Percentiles rank a stretch among this genome's conserved stretches.
phyloP scores from a whole-genome alignment of 2,329 filamentous ascomycete genomes.

The Fusarium abutilonis region DNA sequence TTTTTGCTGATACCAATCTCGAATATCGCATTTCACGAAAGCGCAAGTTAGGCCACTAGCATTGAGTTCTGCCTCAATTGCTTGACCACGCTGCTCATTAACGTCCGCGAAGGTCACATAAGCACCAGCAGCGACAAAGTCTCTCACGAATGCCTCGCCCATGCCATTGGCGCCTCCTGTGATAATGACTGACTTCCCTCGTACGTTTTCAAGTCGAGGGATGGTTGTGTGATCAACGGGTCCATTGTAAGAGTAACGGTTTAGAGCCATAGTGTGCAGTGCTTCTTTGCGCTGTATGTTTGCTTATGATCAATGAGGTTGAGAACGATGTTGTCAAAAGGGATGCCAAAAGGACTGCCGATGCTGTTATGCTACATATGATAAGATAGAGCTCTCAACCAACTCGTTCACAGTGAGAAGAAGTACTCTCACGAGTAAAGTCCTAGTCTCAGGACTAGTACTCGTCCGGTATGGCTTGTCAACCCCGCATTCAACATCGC shows the following conservation, averaged over 20 bases:
- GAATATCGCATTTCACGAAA: slow-evolving; percentile 56
- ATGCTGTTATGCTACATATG: too few relatives aligned
- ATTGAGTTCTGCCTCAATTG: slow-evolving; percentile 49
- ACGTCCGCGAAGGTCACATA: slow-evolving; percentile 56
- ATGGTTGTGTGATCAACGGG: slow-evolving; percentile 32
- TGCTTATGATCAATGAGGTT: neutral
- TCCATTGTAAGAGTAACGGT: slow-evolving; percentile 35
- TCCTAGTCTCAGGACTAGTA: too few relatives aligned
- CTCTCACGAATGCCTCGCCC: slow-evolving; percentile 50
- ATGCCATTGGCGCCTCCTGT: slow-evolving; percentile 59
- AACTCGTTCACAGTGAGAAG: too few relatives aligned
- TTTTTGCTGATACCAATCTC: slow-evolving; percentile 56
- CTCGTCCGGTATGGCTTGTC: neutral
- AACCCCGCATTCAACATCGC: slow-evolving; percentile 2
- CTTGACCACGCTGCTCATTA: slow-evolving; percentile 47
- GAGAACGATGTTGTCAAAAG: too few relatives aligned
- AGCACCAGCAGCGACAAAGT: slow-evolving; percentile 51
- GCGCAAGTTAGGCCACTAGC: slow-evolving; percentile 32
- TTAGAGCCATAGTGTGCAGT: slow-evolving; percentile 11
- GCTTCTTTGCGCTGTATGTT: neutral
- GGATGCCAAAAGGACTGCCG: too few relatives aligned
- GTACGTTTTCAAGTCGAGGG: slow-evolving; percentile 34
- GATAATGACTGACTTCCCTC: slow-evolving; percentile 58
- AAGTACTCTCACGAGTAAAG: too few relatives aligned
- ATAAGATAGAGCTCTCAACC: too few relatives aligned